Percentiles rank a stretch among this genome's conserved stretches.
Conservation (phyloP, 768 basidiomycete species). For the Lactifluus subvellereus region DNA sequence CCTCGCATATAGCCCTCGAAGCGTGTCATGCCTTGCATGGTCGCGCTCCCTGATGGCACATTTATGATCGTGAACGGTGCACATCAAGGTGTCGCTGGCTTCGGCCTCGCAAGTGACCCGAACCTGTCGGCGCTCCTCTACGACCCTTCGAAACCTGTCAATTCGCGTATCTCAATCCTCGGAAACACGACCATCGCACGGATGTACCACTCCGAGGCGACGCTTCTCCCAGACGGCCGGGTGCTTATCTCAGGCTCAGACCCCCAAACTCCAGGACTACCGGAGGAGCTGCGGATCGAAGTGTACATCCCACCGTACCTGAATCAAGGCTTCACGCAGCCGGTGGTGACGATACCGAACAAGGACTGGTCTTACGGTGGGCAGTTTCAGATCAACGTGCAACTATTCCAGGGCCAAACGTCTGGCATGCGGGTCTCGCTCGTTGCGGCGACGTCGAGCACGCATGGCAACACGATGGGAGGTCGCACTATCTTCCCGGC, state of each 20-base stretch:
- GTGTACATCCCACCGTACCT: conserved; percentile 88
- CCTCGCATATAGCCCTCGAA: no score
- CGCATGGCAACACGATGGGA: conserved; percentile 75
- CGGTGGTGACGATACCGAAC: conserved; percentile 45
- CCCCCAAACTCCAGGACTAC: conserved; percentile 53
- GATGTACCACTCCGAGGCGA: conserved; percentile 74
- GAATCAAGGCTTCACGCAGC: conserved; percentile 54
- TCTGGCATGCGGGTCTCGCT: conserved; percentile 57
- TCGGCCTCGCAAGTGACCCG: conserved; percentile 46
- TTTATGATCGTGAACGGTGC: conserved; percentile 75
- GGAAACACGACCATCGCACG: conserved; percentile 65
- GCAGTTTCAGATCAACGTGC: conserved; percentile 46
- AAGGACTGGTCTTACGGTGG: conserved; percentile 29
- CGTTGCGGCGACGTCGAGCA: conserved; percentile 68
- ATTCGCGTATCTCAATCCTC: conserved; percentile 61
- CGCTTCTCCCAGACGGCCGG: conserved; percentile 67
- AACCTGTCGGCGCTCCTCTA: conserved; percentile 64
- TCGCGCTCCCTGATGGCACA: conserved; percentile 67
- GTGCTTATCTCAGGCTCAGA: conserved; percentile 75
- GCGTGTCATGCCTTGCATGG: conserved; percentile 45
- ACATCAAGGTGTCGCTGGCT: conserved; percentile 58
- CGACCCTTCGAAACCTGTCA: conserved; percentile 54
- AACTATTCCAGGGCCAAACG: conserved; percentile 37
- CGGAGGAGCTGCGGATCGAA: conserved; percentile 73
- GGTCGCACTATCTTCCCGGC: conserved; percentile 66